phyloP scores from a whole-genome alignment of 441 rosid species.

The Flueggea neowawraea region DNA sequence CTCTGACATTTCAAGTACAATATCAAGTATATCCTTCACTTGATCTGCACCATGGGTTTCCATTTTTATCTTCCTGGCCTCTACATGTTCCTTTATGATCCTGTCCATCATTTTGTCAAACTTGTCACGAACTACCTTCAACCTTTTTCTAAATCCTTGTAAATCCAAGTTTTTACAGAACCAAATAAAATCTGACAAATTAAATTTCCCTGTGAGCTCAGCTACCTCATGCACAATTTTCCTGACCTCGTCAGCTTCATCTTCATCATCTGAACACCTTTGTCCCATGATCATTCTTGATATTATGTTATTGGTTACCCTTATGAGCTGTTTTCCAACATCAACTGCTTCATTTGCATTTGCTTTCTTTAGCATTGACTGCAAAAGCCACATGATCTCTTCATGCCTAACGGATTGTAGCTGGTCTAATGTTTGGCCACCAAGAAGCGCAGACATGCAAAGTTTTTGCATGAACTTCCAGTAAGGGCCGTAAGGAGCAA shows the following conservation, averaged over 20 bases:
- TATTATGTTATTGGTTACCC: slow-evolving; percentile 49
- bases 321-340: slow-evolving; percentile 49
- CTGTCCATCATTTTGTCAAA: slow-evolving; percentile 49
- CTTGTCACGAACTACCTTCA: slow-evolving; percentile 44
- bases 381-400: slow-evolving; percentile 40
- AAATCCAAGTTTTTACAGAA: slow-evolving; percentile 53
- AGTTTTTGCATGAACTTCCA: slow-evolving; percentile 82
- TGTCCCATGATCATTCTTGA: slow-evolving; percentile 49
- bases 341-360: slow-evolving; percentile 31
- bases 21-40: slow-evolving; percentile 47
- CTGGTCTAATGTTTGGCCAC: slow-evolving; percentile 41
- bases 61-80: slow-evolving; percentile 21
- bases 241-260: too few species aligned
- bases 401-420: slow-evolving; percentile 39
- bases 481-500: slow-evolving; percentile 49
- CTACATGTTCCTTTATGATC: slow-evolving; percentile 49
- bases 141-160: slow-evolving; percentile 53
- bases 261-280: slow-evolving; percentile 33
- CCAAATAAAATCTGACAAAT: slow-evolving; percentile 62
- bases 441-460: slow-evolving; percentile 62
- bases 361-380: too few species aligned
- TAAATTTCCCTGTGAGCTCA: slow-evolving; percentile 49
- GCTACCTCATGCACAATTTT: slow-evolving; percentile 50
- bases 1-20: slow-evolving; percentile 49
- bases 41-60: slow-evolving; percentile 10